Conservation (phyloP, 768 basidiomycete genomes). For the Amanita exitialis region DNA sequence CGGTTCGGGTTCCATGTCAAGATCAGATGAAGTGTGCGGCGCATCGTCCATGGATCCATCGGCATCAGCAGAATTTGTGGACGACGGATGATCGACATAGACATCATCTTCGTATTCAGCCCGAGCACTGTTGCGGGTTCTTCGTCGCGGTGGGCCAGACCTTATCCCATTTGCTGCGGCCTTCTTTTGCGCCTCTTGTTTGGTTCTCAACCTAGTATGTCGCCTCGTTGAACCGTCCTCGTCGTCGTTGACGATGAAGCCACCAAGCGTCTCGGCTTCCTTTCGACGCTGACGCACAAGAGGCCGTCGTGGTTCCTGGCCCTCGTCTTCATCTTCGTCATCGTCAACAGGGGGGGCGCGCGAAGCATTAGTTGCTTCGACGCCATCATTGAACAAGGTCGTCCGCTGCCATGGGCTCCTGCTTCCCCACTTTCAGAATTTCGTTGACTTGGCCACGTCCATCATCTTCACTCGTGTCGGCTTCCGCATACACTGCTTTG, state of each 20-base stretch:
- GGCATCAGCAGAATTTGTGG: conserved; percentile 39
- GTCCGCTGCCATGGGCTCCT: conserved; percentile 8
- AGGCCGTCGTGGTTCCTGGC: background rate
- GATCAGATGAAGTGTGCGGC: conserved; percentile 33
- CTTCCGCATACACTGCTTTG: conserved; percentile 24
- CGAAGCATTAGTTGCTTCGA: conserved; percentile 13
- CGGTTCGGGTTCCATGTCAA: conserved; percentile 31
- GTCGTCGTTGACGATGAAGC: conserved; percentile 4
- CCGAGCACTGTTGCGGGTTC: conserved; percentile 18
- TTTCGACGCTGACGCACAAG: background rate
- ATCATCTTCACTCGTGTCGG: conserved; percentile 18
- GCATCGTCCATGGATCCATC: conserved; percentile 53
- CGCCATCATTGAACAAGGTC: conserved; percentile 18
- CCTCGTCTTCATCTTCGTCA: conserved; percentile 4
- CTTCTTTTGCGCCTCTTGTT: conserved; percentile 11
- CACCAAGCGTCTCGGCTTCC: background rate
- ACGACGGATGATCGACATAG: conserved; percentile 35
- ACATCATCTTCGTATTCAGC: conserved; percentile 35
- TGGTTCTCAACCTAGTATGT: conserved; percentile 10
- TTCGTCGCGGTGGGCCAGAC: conserved; percentile 13
- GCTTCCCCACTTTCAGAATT: conserved; percentile 5
- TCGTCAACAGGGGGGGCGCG: conserved; percentile 7
- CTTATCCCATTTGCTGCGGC: conserved; percentile 14
- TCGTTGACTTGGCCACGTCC: conserved; percentile 7
- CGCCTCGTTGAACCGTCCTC: conserved; percentile 11